phyloP scores from a whole-genome alignment of 1,139 yeast genomes.

The Nakaseomyces kungkrabaensis region DNA sequence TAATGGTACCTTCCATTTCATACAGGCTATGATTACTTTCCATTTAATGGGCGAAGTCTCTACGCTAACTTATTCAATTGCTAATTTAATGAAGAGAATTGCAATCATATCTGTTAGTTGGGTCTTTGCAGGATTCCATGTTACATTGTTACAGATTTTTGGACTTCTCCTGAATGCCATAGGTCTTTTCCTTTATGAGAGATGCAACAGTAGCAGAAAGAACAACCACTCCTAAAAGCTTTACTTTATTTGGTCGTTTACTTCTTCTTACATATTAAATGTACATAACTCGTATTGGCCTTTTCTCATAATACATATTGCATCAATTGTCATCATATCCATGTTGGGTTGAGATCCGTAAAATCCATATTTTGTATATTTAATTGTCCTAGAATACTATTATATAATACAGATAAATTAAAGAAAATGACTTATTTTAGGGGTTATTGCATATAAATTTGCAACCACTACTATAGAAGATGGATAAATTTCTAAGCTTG shows the following conservation, averaged over 20 bases:
- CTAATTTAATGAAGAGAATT: slow-evolving; percentile 81
- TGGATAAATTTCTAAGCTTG: not conserved
- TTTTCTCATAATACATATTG: not conserved
- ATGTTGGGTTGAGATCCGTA: no score
- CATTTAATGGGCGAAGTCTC: slow-evolving; percentile 80
- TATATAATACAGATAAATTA: no score
- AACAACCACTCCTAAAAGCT: not conserved
- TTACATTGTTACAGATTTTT: slow-evolving; percentile 18
- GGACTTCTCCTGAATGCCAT: slow-evolving; percentile 23
- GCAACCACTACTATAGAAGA: no score
- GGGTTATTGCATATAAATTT: no score
- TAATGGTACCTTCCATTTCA: slow-evolving; percentile 73
- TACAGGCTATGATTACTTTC: slow-evolving; percentile 82
- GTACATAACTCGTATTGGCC: no score
- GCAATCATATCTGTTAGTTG: slow-evolving; percentile 71
- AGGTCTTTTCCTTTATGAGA: slow-evolving; percentile 26
- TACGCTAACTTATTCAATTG: slow-evolving; percentile 91
- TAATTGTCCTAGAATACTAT: no score
- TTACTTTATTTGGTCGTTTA: no score
- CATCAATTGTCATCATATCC: not conserved
- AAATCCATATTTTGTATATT: no score
- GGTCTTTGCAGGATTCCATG: slow-evolving; percentile 18
- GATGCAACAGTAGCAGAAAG: slow-evolving; percentile 13
- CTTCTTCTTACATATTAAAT: no score
- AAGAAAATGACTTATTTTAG: not conserved